Evolutionary conservation across 1,284 basidiomycete genomes (phyloP).

Genomic region (Paramarasmius palmivorus): DNA sequence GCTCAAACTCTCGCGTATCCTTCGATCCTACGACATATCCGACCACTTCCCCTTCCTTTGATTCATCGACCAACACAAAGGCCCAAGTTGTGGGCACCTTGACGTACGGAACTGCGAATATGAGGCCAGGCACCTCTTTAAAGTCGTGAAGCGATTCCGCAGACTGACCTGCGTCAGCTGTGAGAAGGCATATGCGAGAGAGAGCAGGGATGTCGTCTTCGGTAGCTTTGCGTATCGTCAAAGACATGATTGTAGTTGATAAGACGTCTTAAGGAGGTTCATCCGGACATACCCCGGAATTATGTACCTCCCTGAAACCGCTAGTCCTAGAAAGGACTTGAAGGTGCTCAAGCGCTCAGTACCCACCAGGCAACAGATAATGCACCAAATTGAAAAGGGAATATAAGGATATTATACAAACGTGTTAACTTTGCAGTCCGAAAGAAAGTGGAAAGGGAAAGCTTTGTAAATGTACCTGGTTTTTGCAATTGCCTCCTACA

Average conservation of each 20-base stretch:
- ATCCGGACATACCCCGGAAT: background rate
- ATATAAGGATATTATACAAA: background rate
- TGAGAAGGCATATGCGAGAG: slow-evolving; percentile 72
- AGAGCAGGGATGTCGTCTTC: slow-evolving; percentile 55
- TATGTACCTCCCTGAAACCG: background rate
- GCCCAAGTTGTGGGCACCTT: slow-evolving; percentile 66
- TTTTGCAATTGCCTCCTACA: background rate
- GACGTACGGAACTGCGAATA: slow-evolving; percentile 74
- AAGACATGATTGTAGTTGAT: slow-evolving; percentile 34
- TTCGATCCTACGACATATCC: slow-evolving; percentile 63
- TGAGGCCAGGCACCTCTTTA: slow-evolving; percentile 63
- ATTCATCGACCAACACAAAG: slow-evolving; percentile 66
- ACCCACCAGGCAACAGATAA: no score
- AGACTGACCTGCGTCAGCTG: slow-evolving; percentile 67
- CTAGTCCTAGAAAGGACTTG: no score
- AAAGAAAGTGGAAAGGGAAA: background rate
- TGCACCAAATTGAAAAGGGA: background rate
- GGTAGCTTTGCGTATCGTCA: slow-evolving; percentile 56
- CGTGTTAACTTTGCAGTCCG: background rate
- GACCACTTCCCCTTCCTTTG: slow-evolving; percentile 41
- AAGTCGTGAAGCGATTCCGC: slow-evolving; percentile 62
- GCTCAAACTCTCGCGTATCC: slow-evolving; percentile 61
- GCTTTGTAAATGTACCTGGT: background rate
- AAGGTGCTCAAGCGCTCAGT: no score
- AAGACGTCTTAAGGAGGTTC: background rate